Conservation (phyloP, 73 alveolate species). For the Durusdinium trenchii region DNA sequence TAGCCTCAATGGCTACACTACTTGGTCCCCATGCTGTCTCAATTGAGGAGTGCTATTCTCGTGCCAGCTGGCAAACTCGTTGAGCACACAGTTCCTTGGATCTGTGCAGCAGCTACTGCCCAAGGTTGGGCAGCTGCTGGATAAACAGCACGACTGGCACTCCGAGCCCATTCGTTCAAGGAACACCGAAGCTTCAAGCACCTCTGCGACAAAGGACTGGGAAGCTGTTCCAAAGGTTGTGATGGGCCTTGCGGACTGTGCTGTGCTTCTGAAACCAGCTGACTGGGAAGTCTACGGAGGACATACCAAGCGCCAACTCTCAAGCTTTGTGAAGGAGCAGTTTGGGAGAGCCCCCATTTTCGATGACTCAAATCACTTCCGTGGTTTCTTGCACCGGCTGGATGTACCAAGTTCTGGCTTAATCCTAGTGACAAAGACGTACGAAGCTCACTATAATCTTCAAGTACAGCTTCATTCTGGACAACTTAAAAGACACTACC, state of each 20-base stretch:
- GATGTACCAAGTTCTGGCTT: slow-evolving; percentile 56
- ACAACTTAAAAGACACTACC: background rate
- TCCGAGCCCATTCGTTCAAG: background rate
- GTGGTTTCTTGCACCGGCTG: slow-evolving; percentile 53
- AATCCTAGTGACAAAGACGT: background rate
- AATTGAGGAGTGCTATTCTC: background rate
- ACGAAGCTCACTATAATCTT: slow-evolving; percentile 32
- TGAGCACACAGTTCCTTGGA: background rate
- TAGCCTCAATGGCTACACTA: too few relatives aligned
- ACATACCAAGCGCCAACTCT: slow-evolving; percentile 5
- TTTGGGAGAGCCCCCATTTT: slow-evolving; percentile 43
- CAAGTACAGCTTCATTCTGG: slow-evolving; percentile 69
- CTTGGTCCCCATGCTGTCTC: too few relatives aligned
- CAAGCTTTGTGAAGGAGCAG: background rate
- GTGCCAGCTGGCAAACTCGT: slow-evolving; percentile 41
- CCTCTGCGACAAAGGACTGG: background rate
- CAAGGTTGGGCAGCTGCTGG: slow-evolving; percentile 39
- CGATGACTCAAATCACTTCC: background rate
- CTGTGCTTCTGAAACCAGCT: slow-evolving; percentile 53
- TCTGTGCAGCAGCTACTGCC: background rate
- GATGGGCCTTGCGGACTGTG: slow-evolving; percentile 15
- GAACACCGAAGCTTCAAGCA: background rate
- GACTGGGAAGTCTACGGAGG: slow-evolving; percentile 93
- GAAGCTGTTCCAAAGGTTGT: background rate
- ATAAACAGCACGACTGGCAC: background rate